A percentile compares a stretch with the other conserved stretches of the same genome.
Evolutionary conservation across 2,329 filamentous ascomycete genomes (phyloP).

Genomic region (Neocatenulostroma microsporum): DNA sequence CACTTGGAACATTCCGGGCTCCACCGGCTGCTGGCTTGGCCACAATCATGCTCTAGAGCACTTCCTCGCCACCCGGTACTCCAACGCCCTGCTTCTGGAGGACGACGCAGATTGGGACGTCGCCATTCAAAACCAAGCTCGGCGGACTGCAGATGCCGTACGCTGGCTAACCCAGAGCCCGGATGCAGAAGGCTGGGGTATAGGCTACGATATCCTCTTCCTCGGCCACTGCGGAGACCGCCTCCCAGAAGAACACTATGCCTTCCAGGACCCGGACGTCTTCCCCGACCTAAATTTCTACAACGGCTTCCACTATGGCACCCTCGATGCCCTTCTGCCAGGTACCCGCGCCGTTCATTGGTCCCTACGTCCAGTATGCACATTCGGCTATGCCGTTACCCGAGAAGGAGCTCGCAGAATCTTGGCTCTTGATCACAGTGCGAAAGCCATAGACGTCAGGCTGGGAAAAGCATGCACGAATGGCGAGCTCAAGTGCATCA

Average conservation of each 20-base stretch:
- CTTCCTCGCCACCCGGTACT: slow-evolving; percentile 19
- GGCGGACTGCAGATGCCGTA: too few relatives aligned
- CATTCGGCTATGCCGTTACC: slow-evolving; percentile 27
- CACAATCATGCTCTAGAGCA: slow-evolving; percentile 27
- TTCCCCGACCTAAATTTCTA: too few relatives aligned
- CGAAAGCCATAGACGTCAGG: slow-evolving; percentile 30
- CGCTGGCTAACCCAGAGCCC: too few relatives aligned
- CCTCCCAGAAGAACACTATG: too few relatives aligned
- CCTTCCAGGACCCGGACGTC: slow-evolving; percentile 13
- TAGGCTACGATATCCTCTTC: slow-evolving; percentile 33
- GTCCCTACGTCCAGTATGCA: slow-evolving; percentile 23
- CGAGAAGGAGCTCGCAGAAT: slow-evolving; percentile 28
- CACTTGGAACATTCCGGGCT: background rate
- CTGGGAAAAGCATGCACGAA: slow-evolving; percentile 27
- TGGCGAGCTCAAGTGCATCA: slow-evolving; percentile 28
- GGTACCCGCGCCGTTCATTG: slow-evolving; percentile 23
- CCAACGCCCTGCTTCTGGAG: slow-evolving; percentile 28
- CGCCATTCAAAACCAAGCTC: slow-evolving; percentile 20
- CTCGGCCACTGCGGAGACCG: slow-evolving; percentile 32
- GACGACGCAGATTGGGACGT: slow-evolving; percentile 36
- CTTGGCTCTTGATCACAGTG: slow-evolving; percentile 22
- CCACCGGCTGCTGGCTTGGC: slow-evolving; percentile 26
- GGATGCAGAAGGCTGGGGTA: slow-evolving; percentile 27
- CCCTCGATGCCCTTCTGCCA: slow-evolving; percentile 15
- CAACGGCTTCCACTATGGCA: slow-evolving; percentile 18